Percentiles rank a stretch among this genome's conserved stretches.
These are phyloP conservation scores for Mycena citricolor DNA, from an alignment of 1,284 basidiomycete genomes.

Conservation along the genomic window DNA sequence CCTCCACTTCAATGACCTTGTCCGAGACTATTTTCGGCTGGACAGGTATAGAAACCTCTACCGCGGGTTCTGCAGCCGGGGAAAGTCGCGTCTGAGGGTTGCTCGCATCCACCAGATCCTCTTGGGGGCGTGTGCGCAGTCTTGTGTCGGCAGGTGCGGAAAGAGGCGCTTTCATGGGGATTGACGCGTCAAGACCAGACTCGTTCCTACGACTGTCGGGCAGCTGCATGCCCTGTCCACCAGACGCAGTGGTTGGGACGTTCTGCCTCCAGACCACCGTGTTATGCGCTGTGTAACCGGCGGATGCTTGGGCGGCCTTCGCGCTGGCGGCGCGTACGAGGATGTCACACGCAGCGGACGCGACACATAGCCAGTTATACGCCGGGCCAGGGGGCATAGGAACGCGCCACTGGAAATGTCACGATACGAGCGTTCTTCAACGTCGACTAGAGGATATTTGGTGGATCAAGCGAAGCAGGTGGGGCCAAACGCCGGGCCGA, in stretches of 20 bases:
- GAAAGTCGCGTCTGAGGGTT: no score
- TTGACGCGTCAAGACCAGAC: background rate
- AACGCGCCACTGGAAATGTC: no score
- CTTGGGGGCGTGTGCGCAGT: no score
- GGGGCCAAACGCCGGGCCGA: no score
- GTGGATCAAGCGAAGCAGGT: no score
- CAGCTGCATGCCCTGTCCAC: background rate
- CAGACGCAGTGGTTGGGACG: background rate
- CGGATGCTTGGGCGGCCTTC: slow-evolving; percentile 53
- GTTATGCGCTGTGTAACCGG: slow-evolving; percentile 29
- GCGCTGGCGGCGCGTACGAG: slow-evolving; percentile 60
- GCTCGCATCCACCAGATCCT: no score
- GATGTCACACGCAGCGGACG: slow-evolving; percentile 58
- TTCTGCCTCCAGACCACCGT: slow-evolving; percentile 13
- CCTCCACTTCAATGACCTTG: no score
- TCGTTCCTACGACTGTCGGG: background rate
- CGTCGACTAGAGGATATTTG: no score
- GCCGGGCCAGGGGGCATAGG: slow-evolving; percentile 71
- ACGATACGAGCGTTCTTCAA: no score
- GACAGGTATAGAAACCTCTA: no score
- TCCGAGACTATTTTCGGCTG: no score
- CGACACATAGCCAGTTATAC: slow-evolving; percentile 70
- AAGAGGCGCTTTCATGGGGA: background rate
- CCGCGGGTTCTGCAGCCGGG: no score
- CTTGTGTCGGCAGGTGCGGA: background rate